phyloP scores from a whole-genome alignment of 192 early-diverging fungal genomes.

The Coemansia sp. region DNA sequence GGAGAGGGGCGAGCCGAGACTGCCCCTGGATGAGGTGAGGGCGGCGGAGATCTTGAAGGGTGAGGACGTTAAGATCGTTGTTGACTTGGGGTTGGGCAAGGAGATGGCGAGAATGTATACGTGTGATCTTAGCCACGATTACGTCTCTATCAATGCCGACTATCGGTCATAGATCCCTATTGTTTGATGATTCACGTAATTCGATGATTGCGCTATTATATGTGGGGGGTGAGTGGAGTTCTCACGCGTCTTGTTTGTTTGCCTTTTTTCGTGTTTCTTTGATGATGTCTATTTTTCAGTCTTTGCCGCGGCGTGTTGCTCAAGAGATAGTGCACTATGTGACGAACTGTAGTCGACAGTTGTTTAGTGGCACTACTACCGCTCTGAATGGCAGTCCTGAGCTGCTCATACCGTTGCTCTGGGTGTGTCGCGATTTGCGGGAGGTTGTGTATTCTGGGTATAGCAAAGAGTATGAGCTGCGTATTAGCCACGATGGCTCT shows the following conservation, averaged over 20 bases:
- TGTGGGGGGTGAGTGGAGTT: no score
- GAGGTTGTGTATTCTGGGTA: neutral
- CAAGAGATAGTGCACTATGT: neutral
- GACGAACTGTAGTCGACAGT: neutral
- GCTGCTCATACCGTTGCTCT: neutral
- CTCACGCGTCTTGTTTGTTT: neutral
- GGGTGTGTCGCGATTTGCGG: neutral
- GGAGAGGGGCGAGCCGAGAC: slow-evolving; percentile 73
- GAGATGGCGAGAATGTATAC: slow-evolving; percentile 88
- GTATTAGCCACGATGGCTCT: neutral
- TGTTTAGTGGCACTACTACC: neutral
- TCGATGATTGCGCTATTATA: no score
- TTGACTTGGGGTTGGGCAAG: slow-evolving; percentile 74
- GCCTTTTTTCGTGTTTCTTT: neutral
- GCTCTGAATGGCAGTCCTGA: neutral
- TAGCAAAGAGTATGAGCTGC: neutral
- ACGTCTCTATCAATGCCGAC: slow-evolving; percentile 92
- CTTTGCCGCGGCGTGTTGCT: neutral
- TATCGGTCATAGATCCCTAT: slow-evolving; percentile 60
- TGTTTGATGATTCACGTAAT: neutral
- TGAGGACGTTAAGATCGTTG: slow-evolving; percentile 79
- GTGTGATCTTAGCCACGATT: slow-evolving; percentile 91
- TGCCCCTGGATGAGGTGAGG: slow-evolving; percentile 73
- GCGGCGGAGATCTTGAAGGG: slow-evolving; percentile 80
- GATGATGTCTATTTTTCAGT: neutral